Conservation (phyloP, 495 filamentous ascomycete genomes). For the Podospora conica region DNA sequence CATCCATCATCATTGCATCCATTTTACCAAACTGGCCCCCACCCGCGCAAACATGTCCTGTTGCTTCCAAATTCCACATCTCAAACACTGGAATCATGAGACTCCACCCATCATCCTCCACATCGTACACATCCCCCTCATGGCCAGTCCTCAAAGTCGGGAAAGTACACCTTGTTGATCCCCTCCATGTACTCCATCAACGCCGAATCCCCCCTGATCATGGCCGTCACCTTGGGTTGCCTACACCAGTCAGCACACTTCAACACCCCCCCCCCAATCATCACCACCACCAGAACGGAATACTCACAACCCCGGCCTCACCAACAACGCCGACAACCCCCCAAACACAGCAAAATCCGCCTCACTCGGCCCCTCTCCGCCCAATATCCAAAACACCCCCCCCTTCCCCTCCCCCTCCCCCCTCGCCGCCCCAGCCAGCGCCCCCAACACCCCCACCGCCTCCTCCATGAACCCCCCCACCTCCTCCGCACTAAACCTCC, state of each 20-base stretch:
- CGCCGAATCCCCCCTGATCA: constrained; percentile 8
- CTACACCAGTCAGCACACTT: constrained; percentile 3
- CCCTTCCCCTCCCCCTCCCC: constrained; percentile 9
- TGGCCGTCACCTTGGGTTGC: constrained; percentile 11
- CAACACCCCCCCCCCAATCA: background rate
- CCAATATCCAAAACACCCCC: constrained; percentile 46
- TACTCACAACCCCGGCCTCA: constrained; percentile 16
- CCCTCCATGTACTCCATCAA: constrained; percentile 16
- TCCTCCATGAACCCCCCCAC: constrained; percentile 34
- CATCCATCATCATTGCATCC: background rate
- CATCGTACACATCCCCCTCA: background rate
- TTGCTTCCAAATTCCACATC: too few species aligned
- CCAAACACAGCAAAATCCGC: constrained; percentile 48
- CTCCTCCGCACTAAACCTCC: constrained; percentile 40
- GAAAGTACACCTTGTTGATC: constrained; percentile 16
- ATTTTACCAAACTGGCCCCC: background rate
- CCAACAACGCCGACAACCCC: constrained; percentile 40
- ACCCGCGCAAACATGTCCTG: too few species aligned
- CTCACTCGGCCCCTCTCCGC: constrained; percentile 44
- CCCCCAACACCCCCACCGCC: constrained; percentile 42
- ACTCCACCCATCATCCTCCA: background rate
- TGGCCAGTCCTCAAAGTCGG: constrained; percentile 8
- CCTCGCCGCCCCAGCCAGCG: constrained; percentile 21
- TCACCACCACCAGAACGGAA: background rate
- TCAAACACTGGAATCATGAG: background rate